Evolutionary conservation across 371 early-diverging fungal species (phyloP).

Genomic region (Parasitella parasitica): DNA sequence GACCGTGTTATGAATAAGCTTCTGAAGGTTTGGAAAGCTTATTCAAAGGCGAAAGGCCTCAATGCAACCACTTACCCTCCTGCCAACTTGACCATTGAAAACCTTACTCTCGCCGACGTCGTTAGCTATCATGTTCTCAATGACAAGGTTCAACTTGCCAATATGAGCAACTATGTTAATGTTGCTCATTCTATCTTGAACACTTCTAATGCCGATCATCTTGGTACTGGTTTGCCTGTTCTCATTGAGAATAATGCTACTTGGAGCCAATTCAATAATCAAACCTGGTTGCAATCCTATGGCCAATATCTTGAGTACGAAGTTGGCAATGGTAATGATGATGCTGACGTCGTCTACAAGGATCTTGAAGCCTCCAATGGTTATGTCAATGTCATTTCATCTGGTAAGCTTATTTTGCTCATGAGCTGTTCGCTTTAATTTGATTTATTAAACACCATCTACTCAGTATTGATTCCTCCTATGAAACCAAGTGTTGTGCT

Average conservation of each 20-base stretch:
- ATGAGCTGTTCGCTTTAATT: too few species aligned
- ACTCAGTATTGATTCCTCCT: constrained; percentile 38
- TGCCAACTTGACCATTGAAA: constrained; percentile 13
- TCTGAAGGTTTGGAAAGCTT: background rate
- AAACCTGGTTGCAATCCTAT: constrained; percentile 9
- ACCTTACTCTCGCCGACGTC: constrained; percentile 26
- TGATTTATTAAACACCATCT: background rate
- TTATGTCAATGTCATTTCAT: constrained; percentile 34
- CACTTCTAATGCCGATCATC: constrained; percentile 18
- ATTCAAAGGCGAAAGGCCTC: background rate
- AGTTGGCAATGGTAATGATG: constrained; percentile 29
- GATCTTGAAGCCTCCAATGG: constrained; percentile 44
- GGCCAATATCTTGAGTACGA: constrained; percentile 9
- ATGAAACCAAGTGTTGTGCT: constrained; percentile 20
- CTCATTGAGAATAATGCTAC: constrained; percentile 25
- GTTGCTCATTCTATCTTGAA: constrained; percentile 28
- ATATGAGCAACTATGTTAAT: constrained; percentile 10
- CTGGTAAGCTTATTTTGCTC: constrained; percentile 14
- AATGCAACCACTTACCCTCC: constrained; percentile 13
- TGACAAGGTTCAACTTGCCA: constrained; percentile 19
- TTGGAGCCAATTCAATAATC: constrained; percentile 7
- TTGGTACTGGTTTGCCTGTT: constrained; percentile 27
- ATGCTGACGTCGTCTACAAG: constrained; percentile 17
- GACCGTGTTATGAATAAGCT: constrained; percentile 9
- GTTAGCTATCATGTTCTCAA: constrained; percentile 36